phyloP scores from a whole-genome alignment of 164 flowering plant species.

The Kalanchoe fedtschenkoi region DNA sequence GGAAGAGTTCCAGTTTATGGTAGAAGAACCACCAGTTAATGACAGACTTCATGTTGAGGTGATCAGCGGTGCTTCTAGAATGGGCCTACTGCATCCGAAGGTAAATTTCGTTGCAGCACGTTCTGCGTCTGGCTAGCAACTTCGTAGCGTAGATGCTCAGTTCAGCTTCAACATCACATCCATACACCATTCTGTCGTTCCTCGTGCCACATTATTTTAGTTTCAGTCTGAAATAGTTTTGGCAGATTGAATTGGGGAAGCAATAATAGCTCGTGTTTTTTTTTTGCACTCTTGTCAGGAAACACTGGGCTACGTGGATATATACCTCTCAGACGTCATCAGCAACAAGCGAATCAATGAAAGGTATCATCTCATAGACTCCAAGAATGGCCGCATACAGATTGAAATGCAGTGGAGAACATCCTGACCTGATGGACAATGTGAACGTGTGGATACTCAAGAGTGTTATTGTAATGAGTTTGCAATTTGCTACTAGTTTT shows the following conservation, averaged over 20 bases:
- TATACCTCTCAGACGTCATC: slow-evolving; percentile 67
- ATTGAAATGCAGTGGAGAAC: slow-evolving; percentile 93
- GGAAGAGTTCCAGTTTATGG: slow-evolving; percentile 56
- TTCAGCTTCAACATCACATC: not conserved
- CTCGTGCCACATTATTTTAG: too few relatives aligned
- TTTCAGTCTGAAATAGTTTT: not conserved
- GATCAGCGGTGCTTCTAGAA: slow-evolving; percentile 46
- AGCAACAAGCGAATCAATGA: slow-evolving; percentile 71
- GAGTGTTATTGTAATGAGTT: not conserved
- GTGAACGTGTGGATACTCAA: not conserved
- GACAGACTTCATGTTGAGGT: slow-evolving; percentile 71
- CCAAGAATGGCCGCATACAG: slow-evolving; percentile 76
- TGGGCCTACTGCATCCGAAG: slow-evolving; percentile 74
- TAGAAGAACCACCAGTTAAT: slow-evolving; percentile 62
- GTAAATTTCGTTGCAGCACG: slow-evolving; percentile 18
- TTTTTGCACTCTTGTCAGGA: slow-evolving; percentile 30
- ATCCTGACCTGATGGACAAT: slow-evolving; percentile 14
- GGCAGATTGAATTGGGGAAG: not conserved
- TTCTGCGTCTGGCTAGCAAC: not conserved
- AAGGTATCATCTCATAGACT: slow-evolving; percentile 84
- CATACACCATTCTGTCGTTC: not conserved
- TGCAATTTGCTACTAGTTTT: not conserved
- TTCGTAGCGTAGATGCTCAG: not conserved
- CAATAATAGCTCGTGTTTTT: too few relatives aligned
- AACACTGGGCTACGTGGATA: slow-evolving; percentile 66